Percentiles rank a stretch among this genome's conserved stretches.
phyloP scores from a whole-genome alignment of 2,329 filamentous ascomycete species.

The Pestalotiopsis sp. region DNA sequence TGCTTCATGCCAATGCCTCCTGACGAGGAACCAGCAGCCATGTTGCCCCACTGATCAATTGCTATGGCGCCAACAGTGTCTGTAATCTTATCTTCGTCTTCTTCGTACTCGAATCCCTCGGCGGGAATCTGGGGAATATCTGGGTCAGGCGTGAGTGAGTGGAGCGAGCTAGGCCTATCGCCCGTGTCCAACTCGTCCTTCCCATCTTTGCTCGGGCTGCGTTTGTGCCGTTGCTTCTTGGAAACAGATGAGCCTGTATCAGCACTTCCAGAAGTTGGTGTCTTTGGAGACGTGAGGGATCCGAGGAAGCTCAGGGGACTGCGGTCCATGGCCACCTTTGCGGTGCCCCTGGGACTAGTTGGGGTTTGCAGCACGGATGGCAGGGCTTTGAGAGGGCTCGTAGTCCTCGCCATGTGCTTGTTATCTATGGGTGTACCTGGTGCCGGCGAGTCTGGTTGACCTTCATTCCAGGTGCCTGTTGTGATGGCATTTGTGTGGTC shows the following conservation, averaged over 20 bases:
- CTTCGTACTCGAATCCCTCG: background rate
- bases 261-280: constrained; percentile 4
- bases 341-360: constrained; percentile 18
- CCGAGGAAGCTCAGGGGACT: constrained; percentile 30
- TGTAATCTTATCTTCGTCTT: constrained; percentile 67
- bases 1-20: constrained; percentile 99
- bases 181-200: constrained; percentile 10
- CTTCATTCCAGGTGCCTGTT: constrained; percentile 64
- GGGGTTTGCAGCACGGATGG: constrained; percentile 18
- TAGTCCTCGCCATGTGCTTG: background rate
- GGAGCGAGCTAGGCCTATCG: constrained; percentile 5
- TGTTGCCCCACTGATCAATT: constrained; percentile 81
- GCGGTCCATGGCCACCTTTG: constrained; percentile 23
- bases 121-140: background rate
- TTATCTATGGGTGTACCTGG: constrained; percentile 23
- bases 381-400: constrained; percentile 14
- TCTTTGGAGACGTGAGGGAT: constrained; percentile 14
- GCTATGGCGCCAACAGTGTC: constrained; percentile 97
- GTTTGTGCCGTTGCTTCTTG: constrained; percentile 1
- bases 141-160: background rate
- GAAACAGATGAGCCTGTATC: constrained; percentile 14
- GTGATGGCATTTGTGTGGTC: constrained; percentile 59
- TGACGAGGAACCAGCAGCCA: constrained; percentile 93
- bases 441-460: constrained; percentile 61
- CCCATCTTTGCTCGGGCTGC: background rate